A percentile compares a stretch with the other conserved stretches of the same genome.
Conservation (phyloP, 768 basidiomycete genomes). For the Tulasnella sp. region DNA sequence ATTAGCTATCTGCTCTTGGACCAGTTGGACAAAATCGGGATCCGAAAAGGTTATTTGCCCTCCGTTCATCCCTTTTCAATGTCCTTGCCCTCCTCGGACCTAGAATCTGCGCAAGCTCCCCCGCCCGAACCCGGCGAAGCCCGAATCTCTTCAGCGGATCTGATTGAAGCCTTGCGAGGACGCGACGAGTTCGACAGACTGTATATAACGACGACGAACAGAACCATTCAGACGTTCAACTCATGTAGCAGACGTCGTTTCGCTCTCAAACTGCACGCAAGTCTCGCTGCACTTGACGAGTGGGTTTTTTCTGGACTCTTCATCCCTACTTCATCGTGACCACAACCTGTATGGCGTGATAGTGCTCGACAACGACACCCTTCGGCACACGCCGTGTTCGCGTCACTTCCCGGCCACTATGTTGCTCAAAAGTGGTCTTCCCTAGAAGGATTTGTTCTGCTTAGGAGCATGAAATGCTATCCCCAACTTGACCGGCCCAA, state of each 20-base stretch:
- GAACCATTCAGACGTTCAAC: constrained; percentile 79
- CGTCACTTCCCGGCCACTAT: constrained; percentile 82
- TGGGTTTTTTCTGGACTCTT: constrained; percentile 45
- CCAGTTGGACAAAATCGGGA: constrained; percentile 83
- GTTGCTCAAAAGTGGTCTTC: constrained; percentile 77
- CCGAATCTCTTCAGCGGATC: constrained; percentile 57
- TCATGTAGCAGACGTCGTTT: constrained; percentile 80
- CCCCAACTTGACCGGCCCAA: constrained; percentile 51
- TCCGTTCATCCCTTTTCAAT: constrained; percentile 61
- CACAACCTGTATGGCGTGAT: not conserved
- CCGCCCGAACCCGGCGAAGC: constrained; percentile 33
- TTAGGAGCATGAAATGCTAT: constrained; percentile 68
- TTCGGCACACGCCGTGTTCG: constrained; percentile 65
- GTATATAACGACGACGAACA: constrained; percentile 71
- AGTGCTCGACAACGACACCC: constrained; percentile 66
- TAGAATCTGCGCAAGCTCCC: constrained; percentile 26
- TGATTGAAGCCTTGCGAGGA: constrained; percentile 56
- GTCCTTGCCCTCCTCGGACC: constrained; percentile 25
- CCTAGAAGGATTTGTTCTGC: constrained; percentile 74
- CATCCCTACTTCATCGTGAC: not conserved
- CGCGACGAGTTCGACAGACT: constrained; percentile 67
- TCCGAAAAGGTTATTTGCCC: constrained; percentile 69
- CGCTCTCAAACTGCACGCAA: constrained; percentile 79
- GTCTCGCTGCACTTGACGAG: constrained; percentile 84
- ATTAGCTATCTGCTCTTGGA: constrained; percentile 7